Conservation (phyloP, 164 flowering plant species). For the Liriodendron chinense region DNA sequence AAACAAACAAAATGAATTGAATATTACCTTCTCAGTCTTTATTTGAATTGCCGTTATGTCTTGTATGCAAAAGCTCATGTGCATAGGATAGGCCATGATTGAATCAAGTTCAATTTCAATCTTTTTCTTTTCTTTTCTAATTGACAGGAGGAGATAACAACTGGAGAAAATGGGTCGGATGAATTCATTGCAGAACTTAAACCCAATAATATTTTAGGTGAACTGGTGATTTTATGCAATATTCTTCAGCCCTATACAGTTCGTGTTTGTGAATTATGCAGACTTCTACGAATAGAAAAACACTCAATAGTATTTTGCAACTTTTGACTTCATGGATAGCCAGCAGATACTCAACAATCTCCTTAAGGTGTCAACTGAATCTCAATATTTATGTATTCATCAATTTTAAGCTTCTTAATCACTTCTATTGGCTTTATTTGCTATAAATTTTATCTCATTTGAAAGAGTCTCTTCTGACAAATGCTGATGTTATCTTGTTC, state of each 20-base stretch:
- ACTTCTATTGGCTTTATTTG: too few species aligned
- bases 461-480: too few species aligned
- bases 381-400: too few species aligned
- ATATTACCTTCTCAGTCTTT: too few species aligned
- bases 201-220: conserved; percentile 34
- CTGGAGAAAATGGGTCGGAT: conserved; percentile 29
- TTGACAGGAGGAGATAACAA: conserved; percentile 37
- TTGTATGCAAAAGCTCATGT: too few species aligned
- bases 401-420: too few species aligned
- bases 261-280: conserved; percentile 38
- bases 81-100: too few species aligned
- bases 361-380: conserved; percentile 29
- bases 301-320: conserved; percentile 33
- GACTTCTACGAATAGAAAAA: conserved; percentile 42
- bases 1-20: too few species aligned
- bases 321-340: conserved; percentile 36
- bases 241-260: conserved; percentile 42
- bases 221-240: conserved; percentile 41
- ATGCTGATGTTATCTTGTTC: too few species aligned
- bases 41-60: too few species aligned
- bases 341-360: conserved; percentile 34
- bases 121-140: not conserved
- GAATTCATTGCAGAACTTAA: conserved; percentile 25
- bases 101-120: not conserved
- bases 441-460: too few species aligned